These are phyloP conservation scores for Capronia epimyces DNA, from an alignment of 2,329 filamentous ascomycete species.

Conservation along the genomic window DNA sequence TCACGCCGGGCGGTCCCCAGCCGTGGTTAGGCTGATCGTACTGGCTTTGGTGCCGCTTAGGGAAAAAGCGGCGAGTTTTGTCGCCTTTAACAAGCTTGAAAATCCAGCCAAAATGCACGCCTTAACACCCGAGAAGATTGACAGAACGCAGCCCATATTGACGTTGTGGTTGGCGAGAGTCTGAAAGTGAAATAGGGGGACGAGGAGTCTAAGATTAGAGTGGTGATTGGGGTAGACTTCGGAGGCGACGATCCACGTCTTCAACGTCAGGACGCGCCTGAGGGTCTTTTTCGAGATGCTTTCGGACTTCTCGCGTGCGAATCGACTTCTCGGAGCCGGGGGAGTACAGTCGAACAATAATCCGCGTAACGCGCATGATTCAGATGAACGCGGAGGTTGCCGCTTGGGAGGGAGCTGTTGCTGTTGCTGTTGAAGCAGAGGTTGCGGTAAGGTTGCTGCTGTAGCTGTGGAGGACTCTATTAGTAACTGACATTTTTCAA, in stretches of 20 bases:
- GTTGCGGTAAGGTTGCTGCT: neutral
- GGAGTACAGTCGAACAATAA: too few species aligned
- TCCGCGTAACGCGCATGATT: too few species aligned
- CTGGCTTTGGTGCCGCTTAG: neutral
- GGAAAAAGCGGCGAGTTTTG: neutral
- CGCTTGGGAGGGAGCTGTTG: neutral
- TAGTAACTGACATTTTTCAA: neutral
- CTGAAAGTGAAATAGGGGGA: neutral
- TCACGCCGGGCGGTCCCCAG: too few species aligned
- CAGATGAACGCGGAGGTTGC: neutral
- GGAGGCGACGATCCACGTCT: too few species aligned
- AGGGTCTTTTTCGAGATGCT: too few species aligned
- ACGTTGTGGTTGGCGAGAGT: neutral
- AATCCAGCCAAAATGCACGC: neutral
- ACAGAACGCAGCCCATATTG: neutral
- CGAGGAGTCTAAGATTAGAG: neutral
- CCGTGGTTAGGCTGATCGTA: neutral
- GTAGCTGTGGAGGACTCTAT: neutral
- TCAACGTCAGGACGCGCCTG: neutral
- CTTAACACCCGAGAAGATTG: neutral
- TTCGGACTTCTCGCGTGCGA: too few species aligned
- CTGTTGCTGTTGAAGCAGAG: neutral
- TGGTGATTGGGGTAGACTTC: neutral
- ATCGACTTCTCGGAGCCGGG: too few species aligned
- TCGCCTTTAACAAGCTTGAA: neutral